phyloP scores from a whole-genome alignment of 2,329 filamentous ascomycete genomes.

The Periconia digitata region DNA sequence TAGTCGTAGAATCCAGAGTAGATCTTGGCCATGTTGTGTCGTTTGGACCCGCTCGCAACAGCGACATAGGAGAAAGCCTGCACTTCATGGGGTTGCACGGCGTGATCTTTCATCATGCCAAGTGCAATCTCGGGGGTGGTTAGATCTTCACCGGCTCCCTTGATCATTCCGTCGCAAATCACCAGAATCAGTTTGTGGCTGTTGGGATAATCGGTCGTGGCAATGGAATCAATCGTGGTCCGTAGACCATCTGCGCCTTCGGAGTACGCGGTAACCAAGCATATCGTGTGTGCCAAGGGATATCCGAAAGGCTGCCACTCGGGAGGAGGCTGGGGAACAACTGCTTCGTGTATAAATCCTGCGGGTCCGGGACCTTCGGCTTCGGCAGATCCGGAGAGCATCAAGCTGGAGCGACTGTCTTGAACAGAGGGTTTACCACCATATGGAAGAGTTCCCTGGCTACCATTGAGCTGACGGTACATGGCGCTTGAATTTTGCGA shows the following conservation, averaged over 20 bases:
- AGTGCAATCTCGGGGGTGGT: conserved; percentile 90
- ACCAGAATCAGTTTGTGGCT: conserved; percentile 97
- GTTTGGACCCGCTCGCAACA: conserved; percentile 90
- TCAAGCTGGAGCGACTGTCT: conserved; percentile 46
- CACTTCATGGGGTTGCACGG: conserved; percentile 77
- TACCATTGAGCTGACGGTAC: conserved; percentile 65
- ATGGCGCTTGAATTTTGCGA: conserved; percentile 54
- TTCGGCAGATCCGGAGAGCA: conserved; percentile 48
- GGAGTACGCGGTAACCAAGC: conserved; percentile 93
- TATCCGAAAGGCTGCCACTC: conserved; percentile 98
- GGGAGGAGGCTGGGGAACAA: conserved; percentile 92
- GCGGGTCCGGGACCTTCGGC: conserved; percentile 77
- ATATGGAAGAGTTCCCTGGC: conserved; percentile 57
- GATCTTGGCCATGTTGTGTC: conserved; percentile 99
- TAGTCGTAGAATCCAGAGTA: conserved; percentile 99
- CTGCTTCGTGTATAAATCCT: conserved; percentile 94
- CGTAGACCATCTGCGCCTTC: conserved; percentile 91
- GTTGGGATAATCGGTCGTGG: conserved; percentile 97
- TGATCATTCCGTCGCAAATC: conserved; percentile 96
- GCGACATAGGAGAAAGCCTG: conserved; percentile 93
- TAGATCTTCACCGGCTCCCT: conserved; percentile 83
- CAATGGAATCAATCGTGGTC: conserved; percentile 92
- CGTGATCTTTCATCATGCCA: conserved; percentile 92
- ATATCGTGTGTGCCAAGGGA: conserved; percentile 89
- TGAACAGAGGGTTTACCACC: conserved; percentile 38